Evolutionary conservation across 2,329 filamentous ascomycete genomes (phyloP), one percentile per base, ranked within the genome.

Genomic region (Arthrinium phaeospermum): DNA sequence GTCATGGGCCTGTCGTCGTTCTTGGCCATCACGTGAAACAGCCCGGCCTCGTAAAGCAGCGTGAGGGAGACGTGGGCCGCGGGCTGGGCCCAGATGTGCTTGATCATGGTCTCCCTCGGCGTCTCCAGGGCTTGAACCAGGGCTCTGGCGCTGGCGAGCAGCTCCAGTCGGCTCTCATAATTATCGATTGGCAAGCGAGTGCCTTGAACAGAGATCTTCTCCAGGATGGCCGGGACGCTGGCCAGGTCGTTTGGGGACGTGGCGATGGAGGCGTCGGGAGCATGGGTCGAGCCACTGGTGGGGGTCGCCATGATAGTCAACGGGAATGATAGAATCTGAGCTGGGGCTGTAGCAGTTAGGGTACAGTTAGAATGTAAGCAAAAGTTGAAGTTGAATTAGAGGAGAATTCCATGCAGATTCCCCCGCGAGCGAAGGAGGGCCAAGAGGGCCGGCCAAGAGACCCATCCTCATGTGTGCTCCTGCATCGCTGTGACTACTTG

Each of bases 61-160:
- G 64, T 68, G 10, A 45, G 45, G 12, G 16, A 41, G 37, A 30
- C 64, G 12, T 68, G 37, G n/a, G 27, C 64, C 64, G 64, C 22
- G 13, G 37, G 64, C 45, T 68, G 67, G 41, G 67, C 67, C 67
- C 67, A 68, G 12, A 68, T 14, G n/a, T 68, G 67, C 41, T 45
- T 46, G 13, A 68, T 24, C 37, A 45, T 68, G 13, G 67, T 68
- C 41, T 68, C 67, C 4, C 41, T 10, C 12, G 67, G 67, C 1
- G 67, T 68, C 22, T 68, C 67, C n/a, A 68, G n/a, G n/a, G 67
- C 41, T 5, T 22, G 67, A 4, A 68, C 67, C n/a, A 68, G 67
- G 14, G 41, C n/a, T 12, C 41, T 30, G 0, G 67, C 67, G 10
- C 14, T 68, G 67, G 67, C 67, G 4, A 68, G 41, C n/a, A 68